Percentiles rank a stretch among this genome's conserved stretches.
Conservation (phyloP, 139 green algal genomes). For the Micractinium sp. region DNA sequence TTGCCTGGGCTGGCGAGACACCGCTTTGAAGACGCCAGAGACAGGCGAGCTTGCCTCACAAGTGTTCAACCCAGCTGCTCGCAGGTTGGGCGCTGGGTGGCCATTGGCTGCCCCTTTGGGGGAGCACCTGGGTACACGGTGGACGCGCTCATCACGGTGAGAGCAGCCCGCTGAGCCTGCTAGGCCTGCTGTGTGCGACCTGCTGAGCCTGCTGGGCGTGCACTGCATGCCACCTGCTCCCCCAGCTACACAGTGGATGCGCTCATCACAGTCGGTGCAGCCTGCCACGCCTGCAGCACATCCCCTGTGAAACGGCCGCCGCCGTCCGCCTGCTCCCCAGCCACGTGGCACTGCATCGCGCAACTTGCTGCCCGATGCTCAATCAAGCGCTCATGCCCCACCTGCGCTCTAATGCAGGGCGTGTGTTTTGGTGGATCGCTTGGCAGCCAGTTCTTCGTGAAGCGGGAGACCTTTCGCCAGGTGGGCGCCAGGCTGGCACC, state of each 20-base stretch:
- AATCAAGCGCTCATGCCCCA: too few species aligned
- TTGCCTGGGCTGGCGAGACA: not conserved
- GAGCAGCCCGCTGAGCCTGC: not conserved
- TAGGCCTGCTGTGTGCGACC: too few species aligned
- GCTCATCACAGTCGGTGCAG: too few species aligned
- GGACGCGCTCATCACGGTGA: conserved; percentile 55
- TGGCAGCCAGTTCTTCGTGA: conserved; percentile 41
- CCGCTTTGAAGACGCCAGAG: not conserved
- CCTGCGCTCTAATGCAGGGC: too few species aligned
- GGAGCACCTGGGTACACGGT: conserved; percentile 57
- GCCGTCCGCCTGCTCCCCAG: too few species aligned
- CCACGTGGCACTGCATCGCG: too few species aligned
- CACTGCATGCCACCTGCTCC: not conserved
- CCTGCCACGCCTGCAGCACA: too few species aligned
- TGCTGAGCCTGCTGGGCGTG: not conserved
- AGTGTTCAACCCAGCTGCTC: not conserved
- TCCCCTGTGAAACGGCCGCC: too few species aligned
- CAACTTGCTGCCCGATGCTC: too few species aligned
- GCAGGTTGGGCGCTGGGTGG: conserved; percentile 48
- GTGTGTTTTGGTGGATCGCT: not conserved
- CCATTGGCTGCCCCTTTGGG: conserved; percentile 55
- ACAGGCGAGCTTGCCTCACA: not conserved
- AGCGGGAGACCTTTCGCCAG: conserved; percentile 33
- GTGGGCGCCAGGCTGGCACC: not conserved
- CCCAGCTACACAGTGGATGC: too few species aligned